Conservation (phyloP, 73 alveolate species). For the Tetrahymena borealis region DNA sequence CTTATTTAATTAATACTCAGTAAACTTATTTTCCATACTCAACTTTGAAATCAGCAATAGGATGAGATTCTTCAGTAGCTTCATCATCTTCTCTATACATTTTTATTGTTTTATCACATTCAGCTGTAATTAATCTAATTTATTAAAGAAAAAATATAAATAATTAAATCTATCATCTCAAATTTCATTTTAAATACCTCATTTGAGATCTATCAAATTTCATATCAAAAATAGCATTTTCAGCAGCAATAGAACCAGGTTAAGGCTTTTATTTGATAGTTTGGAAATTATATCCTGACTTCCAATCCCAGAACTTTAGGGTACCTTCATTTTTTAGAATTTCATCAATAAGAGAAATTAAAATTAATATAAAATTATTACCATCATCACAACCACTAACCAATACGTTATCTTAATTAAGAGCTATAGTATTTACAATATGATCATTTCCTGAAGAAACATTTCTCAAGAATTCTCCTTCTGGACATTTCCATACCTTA, state of each 20-base stretch:
- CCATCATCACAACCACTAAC: conserved; percentile 96
- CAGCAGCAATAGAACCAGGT: conserved; percentile 94
- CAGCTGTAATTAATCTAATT: conserved; percentile 91
- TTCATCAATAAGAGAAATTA: too few species aligned
- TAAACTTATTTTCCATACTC: conserved; percentile 25
- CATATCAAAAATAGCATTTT: conserved; percentile 86
- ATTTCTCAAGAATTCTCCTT: conserved; percentile 91
- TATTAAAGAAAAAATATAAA: too few species aligned
- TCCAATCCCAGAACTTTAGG: conserved; percentile 90
- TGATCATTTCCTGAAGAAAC: conserved; percentile 80
- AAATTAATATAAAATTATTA: background rate
- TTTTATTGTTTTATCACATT: conserved; percentile 97
- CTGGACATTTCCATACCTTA: conserved; percentile 91
- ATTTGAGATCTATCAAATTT: conserved; percentile 88
- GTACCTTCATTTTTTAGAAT: too few species aligned
- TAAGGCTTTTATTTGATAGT: conserved; percentile 72
- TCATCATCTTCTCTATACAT: conserved; percentile 89
- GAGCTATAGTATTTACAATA: conserved; percentile 77
- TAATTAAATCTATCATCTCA: too few species aligned
- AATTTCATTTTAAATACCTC: too few species aligned
- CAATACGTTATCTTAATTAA: conserved; percentile 81
- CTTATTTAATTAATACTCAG: too few species aligned
- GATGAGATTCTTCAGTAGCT: conserved; percentile 44
- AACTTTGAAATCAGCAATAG: conserved; percentile 34
- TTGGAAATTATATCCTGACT: conserved; percentile 84